These are phyloP conservation scores for Orbilia oligospora DNA, from an alignment of 2,329 filamentous ascomycete genomes.

Conservation along the genomic window DNA sequence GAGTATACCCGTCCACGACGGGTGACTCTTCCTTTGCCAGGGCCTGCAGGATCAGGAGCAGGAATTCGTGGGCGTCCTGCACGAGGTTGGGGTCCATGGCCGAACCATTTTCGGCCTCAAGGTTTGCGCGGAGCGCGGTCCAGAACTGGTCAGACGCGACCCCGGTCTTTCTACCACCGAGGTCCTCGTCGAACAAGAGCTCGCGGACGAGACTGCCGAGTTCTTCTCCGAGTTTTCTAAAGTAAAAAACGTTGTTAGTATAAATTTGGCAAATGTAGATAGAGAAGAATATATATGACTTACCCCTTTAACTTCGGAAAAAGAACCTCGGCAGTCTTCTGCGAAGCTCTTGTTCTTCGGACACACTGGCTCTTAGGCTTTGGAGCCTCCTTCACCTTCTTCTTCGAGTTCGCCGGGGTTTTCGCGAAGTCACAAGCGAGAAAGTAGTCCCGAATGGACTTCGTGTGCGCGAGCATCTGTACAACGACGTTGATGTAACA, in stretches of 20 bases:
- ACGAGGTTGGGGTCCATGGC: slow-evolving; percentile 50
- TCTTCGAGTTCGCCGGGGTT: slow-evolving; percentile 14
- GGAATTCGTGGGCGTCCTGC: slow-evolving; percentile 58
- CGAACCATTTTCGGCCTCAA: slow-evolving; percentile 37
- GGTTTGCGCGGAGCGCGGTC: slow-evolving; percentile 50
- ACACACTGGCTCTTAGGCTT: slow-evolving; percentile 51
- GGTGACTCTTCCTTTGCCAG: slow-evolving; percentile 19
- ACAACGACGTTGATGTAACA: slow-evolving; percentile 59
- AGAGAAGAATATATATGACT: neutral
- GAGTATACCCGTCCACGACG: slow-evolving; percentile 41
- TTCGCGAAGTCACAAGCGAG: slow-evolving; percentile 52
- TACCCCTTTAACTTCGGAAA: slow-evolving; percentile 51
- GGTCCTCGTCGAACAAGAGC: slow-evolving; percentile 43
- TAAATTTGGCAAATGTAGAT: neutral
- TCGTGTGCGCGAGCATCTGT: slow-evolving; percentile 49
- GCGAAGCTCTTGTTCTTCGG: slow-evolving; percentile 40
- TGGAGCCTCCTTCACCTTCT: slow-evolving; percentile 21
- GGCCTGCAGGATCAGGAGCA: slow-evolving; percentile 47
- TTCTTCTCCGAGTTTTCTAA: slow-evolving; percentile 56
- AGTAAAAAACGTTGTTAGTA: neutral
- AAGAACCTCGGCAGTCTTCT: slow-evolving; percentile 46
- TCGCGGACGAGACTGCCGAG: slow-evolving; percentile 48
- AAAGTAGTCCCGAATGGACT: slow-evolving; percentile 44
- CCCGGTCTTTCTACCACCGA: slow-evolving; percentile 34
- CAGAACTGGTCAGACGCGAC: slow-evolving; percentile 51